A percentile compares a stretch with the other conserved stretches of the same genome.
Conservation (phyloP, 2,329 filamentous ascomycete genomes). For the Diaporthe sp. region DNA sequence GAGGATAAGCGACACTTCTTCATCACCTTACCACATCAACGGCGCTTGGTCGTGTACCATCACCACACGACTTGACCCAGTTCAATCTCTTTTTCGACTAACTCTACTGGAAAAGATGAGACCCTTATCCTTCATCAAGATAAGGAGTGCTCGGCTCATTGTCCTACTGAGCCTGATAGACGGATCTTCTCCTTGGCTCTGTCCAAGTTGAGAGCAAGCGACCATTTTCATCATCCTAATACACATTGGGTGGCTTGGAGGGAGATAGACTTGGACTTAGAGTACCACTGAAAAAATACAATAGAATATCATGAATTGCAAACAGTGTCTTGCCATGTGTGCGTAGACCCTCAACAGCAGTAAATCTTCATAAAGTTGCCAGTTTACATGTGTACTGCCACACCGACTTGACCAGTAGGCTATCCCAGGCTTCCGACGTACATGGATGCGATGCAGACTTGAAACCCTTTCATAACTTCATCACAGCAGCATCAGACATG, state of each 20-base stretch:
- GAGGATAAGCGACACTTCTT: not conserved
- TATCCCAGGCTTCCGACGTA: too few relatives aligned
- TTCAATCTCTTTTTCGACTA: not conserved
- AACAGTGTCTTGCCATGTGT: not conserved
- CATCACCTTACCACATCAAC: not conserved
- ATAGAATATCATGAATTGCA: not conserved
- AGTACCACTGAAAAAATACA: not conserved
- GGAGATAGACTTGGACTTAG: not conserved
- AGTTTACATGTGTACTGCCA: not conserved
- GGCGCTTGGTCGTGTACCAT: not conserved
- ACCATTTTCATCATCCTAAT: not conserved
- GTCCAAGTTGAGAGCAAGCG: not conserved
- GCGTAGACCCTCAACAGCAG: too few relatives aligned
- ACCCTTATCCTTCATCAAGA: not conserved
- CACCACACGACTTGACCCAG: not conserved
- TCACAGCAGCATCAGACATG: conserved; percentile 56
- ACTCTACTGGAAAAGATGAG: not conserved
- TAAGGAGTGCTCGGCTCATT: not conserved
- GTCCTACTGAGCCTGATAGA: not conserved
- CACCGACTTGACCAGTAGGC: not conserved
- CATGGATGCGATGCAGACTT: not conserved
- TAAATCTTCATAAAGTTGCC: not conserved
- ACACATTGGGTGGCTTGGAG: not conserved
- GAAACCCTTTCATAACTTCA: not conserved
- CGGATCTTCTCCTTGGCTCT: not conserved